These are phyloP conservation scores for Pseudogymnoascus sp. DNA, from an alignment of 2,329 filamentous ascomycete species.

Conservation along the genomic window DNA sequence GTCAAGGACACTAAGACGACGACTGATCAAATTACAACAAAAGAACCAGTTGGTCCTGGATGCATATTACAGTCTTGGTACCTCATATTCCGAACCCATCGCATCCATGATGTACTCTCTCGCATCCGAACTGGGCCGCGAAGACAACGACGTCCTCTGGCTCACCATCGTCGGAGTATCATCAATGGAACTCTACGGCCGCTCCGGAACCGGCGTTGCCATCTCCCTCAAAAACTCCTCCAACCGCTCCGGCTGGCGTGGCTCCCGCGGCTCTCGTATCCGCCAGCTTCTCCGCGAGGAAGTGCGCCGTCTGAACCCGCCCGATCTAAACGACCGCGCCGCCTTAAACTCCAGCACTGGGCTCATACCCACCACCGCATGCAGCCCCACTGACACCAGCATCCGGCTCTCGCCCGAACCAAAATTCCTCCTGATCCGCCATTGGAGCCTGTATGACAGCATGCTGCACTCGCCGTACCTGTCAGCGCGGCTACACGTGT, in stretches of 20 bases:
- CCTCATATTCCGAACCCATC: conserved; percentile 89
- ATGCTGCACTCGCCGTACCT: conserved; percentile 97
- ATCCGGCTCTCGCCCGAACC: conserved; percentile 92
- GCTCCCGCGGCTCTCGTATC: conserved; percentile 72
- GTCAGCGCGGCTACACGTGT: conserved; percentile 83
- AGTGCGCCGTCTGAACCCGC: conserved; percentile 85
- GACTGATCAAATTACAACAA: conserved; percentile 63
- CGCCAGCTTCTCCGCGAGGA: conserved; percentile 84
- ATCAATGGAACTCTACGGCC: conserved; percentile 86
- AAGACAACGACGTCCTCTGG: conserved; percentile 96
- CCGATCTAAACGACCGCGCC: conserved; percentile 52
- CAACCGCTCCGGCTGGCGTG: conserved; percentile 64
- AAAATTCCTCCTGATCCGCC: conserved; percentile 81
- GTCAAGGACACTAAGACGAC: conserved; percentile 60
- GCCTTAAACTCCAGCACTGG: conserved; percentile 59
- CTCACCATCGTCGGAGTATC: conserved; percentile 88
- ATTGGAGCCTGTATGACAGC: conserved; percentile 97
- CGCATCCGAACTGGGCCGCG: conserved; percentile 86
- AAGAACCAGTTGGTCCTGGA: conserved; percentile 71
- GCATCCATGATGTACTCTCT: conserved; percentile 91
- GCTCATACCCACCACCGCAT: conserved; percentile 81
- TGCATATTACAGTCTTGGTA: conserved; percentile 77
- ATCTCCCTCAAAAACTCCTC: conserved; percentile 48
- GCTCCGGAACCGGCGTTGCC: conserved; percentile 72
- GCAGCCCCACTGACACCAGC: conserved; percentile 81